phyloP scores from a whole-genome alignment of 2,329 filamentous ascomycete genomes.

The Colletotrichum higginsianum region DNA sequence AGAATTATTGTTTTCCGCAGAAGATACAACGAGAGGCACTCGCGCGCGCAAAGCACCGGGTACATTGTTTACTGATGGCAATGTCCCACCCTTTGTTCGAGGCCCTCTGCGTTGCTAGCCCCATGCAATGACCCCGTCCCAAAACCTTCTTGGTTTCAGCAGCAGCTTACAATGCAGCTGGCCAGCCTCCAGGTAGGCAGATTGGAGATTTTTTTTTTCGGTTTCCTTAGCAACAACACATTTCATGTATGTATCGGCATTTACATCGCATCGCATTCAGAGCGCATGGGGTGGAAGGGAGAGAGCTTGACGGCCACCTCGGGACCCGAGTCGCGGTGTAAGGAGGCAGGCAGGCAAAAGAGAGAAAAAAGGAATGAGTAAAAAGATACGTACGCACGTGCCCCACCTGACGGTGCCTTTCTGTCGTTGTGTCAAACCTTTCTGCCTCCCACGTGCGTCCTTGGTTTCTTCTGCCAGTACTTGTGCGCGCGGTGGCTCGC shows the following conservation, averaged over 20 bases:
- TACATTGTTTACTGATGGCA: background rate
- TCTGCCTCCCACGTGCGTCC: constrained; percentile 23
- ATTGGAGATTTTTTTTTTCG: constrained; percentile 2
- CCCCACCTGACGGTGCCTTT: no score
- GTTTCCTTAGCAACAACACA: constrained; percentile 3
- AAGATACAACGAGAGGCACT: background rate
- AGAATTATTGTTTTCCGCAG: background rate
- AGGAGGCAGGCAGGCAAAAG: background rate
- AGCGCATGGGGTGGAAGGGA: background rate
- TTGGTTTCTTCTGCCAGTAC: background rate
- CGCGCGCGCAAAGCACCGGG: background rate
- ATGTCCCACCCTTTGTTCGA: constrained; percentile 14
- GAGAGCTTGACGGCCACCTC: background rate
- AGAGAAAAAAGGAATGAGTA: no score
- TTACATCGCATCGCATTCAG: background rate
- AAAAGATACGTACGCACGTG: no score
- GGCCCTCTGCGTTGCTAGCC: constrained; percentile 25
- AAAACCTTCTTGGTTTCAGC: constrained; percentile 37
- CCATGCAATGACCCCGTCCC: constrained; percentile 35
- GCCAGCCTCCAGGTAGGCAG: constrained; percentile 6
- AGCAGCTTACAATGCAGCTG: constrained; percentile 34
- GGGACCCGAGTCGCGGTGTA: background rate
- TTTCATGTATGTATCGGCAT: constrained; percentile 11
- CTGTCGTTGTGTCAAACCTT: background rate
- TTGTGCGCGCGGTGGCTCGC: constrained; percentile 12